Base-by-base conservation (phyloP, 2,329 filamentous ascomycete genomes). In the Pseudogymnoascus sp. region DNA sequence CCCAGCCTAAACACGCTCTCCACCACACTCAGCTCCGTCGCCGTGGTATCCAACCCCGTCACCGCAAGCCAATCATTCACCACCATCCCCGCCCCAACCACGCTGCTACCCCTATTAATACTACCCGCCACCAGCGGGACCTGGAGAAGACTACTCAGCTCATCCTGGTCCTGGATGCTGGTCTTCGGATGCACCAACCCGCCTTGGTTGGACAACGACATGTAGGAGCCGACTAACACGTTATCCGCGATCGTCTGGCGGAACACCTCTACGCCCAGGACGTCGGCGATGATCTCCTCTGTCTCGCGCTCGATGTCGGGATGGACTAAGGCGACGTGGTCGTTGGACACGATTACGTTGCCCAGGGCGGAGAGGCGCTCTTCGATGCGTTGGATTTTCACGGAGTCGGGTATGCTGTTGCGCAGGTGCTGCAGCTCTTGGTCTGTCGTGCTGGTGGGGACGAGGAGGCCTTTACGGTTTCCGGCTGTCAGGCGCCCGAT, bases 1-100 rank as follows among this genome's bases (percentile, higher is more conserved):
- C 93, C 93, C 57, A 99, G 82, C 72, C 92, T 86, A 83, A 99
- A 99, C 68, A 99, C 93, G 72, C 88, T 93, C 83, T 99, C 95
- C 64, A 99, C 85, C 65, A 99, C 95, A 74, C 92, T 96, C 72
- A 99, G 81, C 80, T 99, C 95, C 1, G 95, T 98, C n/a, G 93
- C 93, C 19, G 93, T 97, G 54, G 93, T 96, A 76, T 97, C 93
- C 68, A 96, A 82, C 23, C 93, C 93, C 5, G 92, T 96, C 31
- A 97, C 91, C 31, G 93, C 92, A 78, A 97, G 86, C 93, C 93
- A 97, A 82, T 98, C 93, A 75, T 97, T 96, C 68, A 96, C 92
- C 4, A 96, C 92, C 90, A 96, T 95, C 48, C 92, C 92, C 1
- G 93, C 95, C 64, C 95, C 95, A n/a, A 99, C 93, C 31, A 99